phyloP scores from a whole-genome alignment of 2,329 filamentous ascomycete genomes.

The Taxawa tesnikishii region DNA sequence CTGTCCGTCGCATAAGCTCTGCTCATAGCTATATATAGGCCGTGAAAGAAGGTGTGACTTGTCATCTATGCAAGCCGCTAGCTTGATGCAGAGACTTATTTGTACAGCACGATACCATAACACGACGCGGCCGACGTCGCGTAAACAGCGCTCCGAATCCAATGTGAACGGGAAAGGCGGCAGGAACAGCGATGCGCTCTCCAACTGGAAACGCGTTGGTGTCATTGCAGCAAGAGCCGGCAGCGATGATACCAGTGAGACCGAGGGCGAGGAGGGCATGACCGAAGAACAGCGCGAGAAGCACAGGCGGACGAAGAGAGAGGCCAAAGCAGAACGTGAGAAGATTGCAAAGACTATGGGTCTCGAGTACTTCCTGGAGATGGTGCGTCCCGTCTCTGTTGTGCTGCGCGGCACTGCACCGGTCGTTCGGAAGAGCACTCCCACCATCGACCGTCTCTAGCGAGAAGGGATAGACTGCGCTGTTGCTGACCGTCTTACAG shows the following conservation, averaged over 20 bases:
- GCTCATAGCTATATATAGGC: slow-evolving; percentile 10
- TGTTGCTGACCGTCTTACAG: slow-evolving; percentile 2
- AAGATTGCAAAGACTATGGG: slow-evolving; percentile 69
- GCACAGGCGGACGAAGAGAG: slow-evolving; percentile 25
- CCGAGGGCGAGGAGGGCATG: slow-evolving; percentile 29
- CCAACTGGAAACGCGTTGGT: slow-evolving; percentile 65
- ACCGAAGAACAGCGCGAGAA: slow-evolving; percentile 20
- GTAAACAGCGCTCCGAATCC: slow-evolving; percentile 19
- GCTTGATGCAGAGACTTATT: not conserved
- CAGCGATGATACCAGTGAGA: slow-evolving; percentile 47
- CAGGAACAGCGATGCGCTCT: slow-evolving; percentile 27
- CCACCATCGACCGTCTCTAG: no score
- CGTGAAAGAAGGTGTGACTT: slow-evolving; percentile 22
- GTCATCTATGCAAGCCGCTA: no score
- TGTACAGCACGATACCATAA: slow-evolving; percentile 41
- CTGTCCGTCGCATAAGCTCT: not conserved
- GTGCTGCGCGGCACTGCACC: no score
- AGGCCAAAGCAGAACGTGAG: slow-evolving; percentile 45
- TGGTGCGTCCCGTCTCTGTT: slow-evolving; percentile 44
- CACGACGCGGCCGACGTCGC: slow-evolving; percentile 33
- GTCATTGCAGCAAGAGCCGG: slow-evolving; percentile 61
- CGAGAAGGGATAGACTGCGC: no score
- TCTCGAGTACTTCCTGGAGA: slow-evolving; percentile 71
- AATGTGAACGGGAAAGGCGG: not conserved
- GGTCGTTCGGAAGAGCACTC: no score